Evolutionary conservation across 140 eudicot species (phyloP).

Genomic region (Oenanthe javanica): DNA sequence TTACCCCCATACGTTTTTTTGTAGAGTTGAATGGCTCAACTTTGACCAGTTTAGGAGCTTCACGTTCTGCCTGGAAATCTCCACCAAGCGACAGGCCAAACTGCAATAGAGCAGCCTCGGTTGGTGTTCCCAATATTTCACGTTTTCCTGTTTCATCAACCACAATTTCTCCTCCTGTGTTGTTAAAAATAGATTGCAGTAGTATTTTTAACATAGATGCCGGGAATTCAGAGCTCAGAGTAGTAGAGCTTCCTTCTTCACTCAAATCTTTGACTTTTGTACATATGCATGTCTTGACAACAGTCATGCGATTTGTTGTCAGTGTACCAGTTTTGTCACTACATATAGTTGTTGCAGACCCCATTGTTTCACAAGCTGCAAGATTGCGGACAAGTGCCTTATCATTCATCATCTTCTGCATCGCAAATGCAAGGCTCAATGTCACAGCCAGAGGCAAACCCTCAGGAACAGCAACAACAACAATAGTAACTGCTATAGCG

Average conservation of each 20-base stretch:
- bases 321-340: conserved; percentile 97
- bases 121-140: conserved; percentile 85
- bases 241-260: conserved; percentile 23
- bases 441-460: conserved; percentile 96
- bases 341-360: conserved; percentile 92
- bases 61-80: conserved; percentile 56
- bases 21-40: conserved; percentile 98
- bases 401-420: conserved; percentile 99
- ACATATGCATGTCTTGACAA: conserved; percentile 85
- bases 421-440: conserved; percentile 84
- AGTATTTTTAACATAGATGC: conserved; percentile 34
- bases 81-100: conserved; percentile 91
- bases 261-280: conserved; percentile 49
- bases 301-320: conserved; percentile 94
- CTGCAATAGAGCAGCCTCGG: conserved; percentile 87
- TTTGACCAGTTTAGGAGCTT: conserved; percentile 40
- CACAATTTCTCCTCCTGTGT: conserved; percentile 94
- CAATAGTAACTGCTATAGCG: conserved; percentile 92
- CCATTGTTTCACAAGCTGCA: conserved; percentile 99
- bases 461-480: conserved; percentile 97
- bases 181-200: conserved; percentile 71
- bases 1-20: conserved; percentile 89
- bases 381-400: conserved; percentile 88
- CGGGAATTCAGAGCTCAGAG: conserved; percentile 35
- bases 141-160: conserved; percentile 53